phyloP scores from a whole-genome alignment of 2,329 filamentous ascomycete genomes.

The Septoria petroselini region DNA sequence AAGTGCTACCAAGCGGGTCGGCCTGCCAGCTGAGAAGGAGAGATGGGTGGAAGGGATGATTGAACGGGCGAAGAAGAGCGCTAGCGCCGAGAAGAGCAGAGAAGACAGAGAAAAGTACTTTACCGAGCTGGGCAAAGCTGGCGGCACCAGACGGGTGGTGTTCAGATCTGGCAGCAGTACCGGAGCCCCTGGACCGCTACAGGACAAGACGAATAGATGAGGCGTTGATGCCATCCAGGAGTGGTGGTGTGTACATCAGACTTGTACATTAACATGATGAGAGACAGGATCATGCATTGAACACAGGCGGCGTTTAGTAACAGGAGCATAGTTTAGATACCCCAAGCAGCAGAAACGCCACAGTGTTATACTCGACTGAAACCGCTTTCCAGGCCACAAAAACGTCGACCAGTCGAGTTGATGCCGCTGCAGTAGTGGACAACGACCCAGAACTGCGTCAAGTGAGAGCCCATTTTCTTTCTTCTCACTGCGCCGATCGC shows the following conservation, averaged over 20 bases:
- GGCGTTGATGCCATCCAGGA: neutral
- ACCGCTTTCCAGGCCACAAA: too few relatives aligned
- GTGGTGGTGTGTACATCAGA: neutral
- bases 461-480: too few relatives aligned
- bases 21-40: conserved; percentile 61
- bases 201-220: conserved; percentile 7
- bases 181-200: neutral
- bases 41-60: conserved; percentile 82
- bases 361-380: too few relatives aligned
- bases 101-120: conserved; percentile 48
- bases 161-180: conserved; percentile 41
- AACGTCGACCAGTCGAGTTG: too few relatives aligned
- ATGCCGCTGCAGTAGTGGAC: too few relatives aligned
- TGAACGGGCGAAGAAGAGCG: conserved; percentile 66
- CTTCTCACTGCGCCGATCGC: neutral
- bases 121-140: conserved; percentile 68
- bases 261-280: conserved; percentile 1
- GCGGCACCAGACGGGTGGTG: conserved; percentile 70
- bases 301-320: conserved; percentile 3
- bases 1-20: conserved; percentile 23
- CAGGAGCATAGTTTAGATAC: conserved; percentile 1
- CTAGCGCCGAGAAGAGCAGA: conserved; percentile 50
- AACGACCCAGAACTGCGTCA: too few relatives aligned
- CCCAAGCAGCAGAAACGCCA: neutral
- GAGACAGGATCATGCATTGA: conserved; percentile 8